These are phyloP conservation scores for Penicillium aurantiogriseum DNA, from an alignment of 2,329 filamentous ascomycete species.

Conservation along the genomic window DNA sequence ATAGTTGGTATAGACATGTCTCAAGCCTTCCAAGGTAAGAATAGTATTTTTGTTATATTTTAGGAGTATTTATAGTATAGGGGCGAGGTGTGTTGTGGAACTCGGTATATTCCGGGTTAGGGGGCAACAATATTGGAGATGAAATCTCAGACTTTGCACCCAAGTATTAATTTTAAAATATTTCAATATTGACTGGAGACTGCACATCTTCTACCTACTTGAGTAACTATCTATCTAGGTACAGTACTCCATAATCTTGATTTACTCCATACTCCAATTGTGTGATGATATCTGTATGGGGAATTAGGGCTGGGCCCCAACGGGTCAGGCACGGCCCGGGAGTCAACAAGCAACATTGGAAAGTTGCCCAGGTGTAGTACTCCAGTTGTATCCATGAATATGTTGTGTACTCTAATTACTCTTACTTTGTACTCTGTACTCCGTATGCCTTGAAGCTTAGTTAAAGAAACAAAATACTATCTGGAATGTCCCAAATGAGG, in stretches of 20 bases:
- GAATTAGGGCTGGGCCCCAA: conserved; percentile 3
- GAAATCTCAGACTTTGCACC: not conserved
- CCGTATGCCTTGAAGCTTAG: not conserved
- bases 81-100: not conserved
- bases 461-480: not conserved
- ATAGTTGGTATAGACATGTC: not conserved
- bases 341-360: not conserved
- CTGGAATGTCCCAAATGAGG: not conserved
- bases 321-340: not conserved
- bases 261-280: not conserved
- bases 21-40: conserved; percentile 1
- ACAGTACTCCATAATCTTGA: not conserved
- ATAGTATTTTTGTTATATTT: not conserved
- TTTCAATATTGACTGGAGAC: not conserved
- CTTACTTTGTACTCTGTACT: not conserved
- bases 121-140: not conserved
- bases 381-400: not conserved
- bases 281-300: not conserved
- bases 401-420: not conserved
- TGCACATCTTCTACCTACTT: not conserved
- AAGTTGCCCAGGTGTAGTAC: not conserved
- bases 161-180: not conserved
- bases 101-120: conserved; percentile 3
- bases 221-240: not conserved
- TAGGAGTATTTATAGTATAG: not conserved